A percentile compares a stretch with the other conserved stretches of the same genome.
These are phyloP conservation scores for Salix exigua DNA, from an alignment of 345 rosid species.

Conservation along the genomic window DNA sequence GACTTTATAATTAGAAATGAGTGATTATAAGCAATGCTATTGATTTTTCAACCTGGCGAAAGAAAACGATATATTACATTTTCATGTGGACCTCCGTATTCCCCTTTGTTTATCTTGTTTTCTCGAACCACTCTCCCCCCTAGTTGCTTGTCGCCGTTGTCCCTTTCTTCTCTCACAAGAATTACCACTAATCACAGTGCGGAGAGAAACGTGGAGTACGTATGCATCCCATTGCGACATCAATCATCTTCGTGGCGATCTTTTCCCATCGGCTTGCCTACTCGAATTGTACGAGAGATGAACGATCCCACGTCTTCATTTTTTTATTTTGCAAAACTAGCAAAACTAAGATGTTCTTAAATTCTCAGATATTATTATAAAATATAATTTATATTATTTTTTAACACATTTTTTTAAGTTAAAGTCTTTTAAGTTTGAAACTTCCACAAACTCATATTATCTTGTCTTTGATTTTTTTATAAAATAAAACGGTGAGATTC, in stretches of 20 bases:
- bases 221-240: background rate
- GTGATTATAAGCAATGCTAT: background rate
- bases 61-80: background rate
- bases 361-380: too few relatives aligned
- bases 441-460: too few relatives aligned
- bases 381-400: too few relatives aligned
- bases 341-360: background rate
- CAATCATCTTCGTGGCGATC: background rate
- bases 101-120: background rate
- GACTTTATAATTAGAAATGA: background rate
- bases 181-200: too few relatives aligned
- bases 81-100: background rate
- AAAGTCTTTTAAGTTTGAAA: too few relatives aligned
- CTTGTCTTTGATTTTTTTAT: too few relatives aligned
- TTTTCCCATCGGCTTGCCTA: background rate
- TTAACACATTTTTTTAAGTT: rapidly evolving
- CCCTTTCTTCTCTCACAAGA: background rate
- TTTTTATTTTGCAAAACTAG: background rate
- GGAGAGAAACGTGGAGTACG: too few relatives aligned
- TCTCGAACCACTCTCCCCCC: background rate
- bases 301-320: background rate
- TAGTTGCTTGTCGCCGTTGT: background rate
- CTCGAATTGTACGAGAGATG: background rate
- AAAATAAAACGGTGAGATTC: too few relatives aligned
- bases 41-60: background rate